Conservation (phyloP, 768 basidiomycete genomes). For the Pisolithus microcarpus region DNA sequence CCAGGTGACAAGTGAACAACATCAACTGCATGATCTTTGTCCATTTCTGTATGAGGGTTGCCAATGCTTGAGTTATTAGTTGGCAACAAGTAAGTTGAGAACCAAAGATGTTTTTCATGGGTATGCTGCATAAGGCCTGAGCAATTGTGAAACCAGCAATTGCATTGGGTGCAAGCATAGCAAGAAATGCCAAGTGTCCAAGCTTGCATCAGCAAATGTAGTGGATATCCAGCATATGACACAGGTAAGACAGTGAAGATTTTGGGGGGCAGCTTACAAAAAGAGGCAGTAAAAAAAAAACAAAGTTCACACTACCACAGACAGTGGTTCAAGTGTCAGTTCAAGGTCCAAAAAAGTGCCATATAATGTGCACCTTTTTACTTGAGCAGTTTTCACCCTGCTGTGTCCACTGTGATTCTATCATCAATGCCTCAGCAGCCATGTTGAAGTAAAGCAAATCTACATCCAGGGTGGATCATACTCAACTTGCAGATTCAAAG, state of each 20-base stretch:
- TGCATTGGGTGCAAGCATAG: neutral
- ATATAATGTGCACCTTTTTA: too few species aligned
- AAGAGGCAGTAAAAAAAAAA: neutral
- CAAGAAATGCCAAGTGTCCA: neutral
- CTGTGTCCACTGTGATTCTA: too few species aligned
- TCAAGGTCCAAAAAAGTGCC: too few species aligned
- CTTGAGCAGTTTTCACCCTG: too few species aligned
- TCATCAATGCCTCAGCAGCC: too few species aligned
- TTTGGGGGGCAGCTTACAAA: neutral
- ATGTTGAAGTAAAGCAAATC: too few species aligned
- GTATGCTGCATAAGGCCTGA: constrained; percentile 1
- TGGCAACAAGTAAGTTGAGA: neutral
- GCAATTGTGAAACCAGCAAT: neutral
- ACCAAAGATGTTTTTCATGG: neutral
- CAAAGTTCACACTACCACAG: neutral
- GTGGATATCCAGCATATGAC: neutral
- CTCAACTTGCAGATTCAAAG: too few species aligned
- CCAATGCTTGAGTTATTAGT: too few species aligned
- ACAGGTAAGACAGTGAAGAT: neutral
- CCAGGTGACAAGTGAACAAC: too few species aligned
- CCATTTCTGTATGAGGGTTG: too few species aligned
- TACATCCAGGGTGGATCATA: too few species aligned
- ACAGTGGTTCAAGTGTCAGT: neutral
- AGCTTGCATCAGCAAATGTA: neutral
- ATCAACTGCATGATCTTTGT: too few species aligned